Evolutionary conservation across 495 filamentous ascomycete genomes (phyloP).

Genomic region (Astrothelium subdiscretum): DNA sequence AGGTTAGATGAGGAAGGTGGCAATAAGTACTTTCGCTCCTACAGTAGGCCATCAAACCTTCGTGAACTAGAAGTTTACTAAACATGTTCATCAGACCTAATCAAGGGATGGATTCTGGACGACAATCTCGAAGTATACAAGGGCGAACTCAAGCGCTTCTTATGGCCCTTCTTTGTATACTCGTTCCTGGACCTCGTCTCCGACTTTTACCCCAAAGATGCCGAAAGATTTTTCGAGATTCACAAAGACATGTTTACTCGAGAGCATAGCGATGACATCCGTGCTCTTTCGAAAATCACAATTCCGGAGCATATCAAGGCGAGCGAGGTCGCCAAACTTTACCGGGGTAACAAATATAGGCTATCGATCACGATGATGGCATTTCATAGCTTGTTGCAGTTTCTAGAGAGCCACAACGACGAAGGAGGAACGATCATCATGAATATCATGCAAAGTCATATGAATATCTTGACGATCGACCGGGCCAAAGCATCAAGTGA

Average conservation of each 20-base stretch:
- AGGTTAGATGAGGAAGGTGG: conserved; percentile 56
- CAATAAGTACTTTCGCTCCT: conserved; percentile 64
- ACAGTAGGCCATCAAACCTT: conserved; percentile 34
- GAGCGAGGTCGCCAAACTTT: conserved; percentile 61
- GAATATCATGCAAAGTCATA: conserved; percentile 59
- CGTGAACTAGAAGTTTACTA: neutral
- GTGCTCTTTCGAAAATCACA: conserved; percentile 51
- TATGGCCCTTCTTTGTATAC: conserved; percentile 92
- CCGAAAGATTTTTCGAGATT: conserved; percentile 54
- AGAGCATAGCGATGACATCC: conserved; percentile 66
- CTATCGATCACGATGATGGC: conserved; percentile 73
- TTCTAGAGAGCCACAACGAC: conserved; percentile 70
- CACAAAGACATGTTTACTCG: conserved; percentile 59
- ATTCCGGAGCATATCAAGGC: conserved; percentile 66
- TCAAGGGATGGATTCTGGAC: conserved; percentile 66
- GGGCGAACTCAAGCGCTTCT: conserved; percentile 73
- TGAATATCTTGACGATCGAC: conserved; percentile 60
- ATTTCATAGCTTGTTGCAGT: conserved; percentile 69
- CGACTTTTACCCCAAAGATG: conserved; percentile 59
- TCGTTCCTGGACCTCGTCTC: conserved; percentile 73
- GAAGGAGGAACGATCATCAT: conserved; percentile 67
- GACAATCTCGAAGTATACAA: conserved; percentile 89
- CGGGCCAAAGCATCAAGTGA: conserved; percentile 59
- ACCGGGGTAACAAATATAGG: conserved; percentile 72
- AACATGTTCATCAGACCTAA: conserved; percentile 35